phyloP scores from a whole-genome alignment of 2,329 filamentous ascomycete species.

The Aspergillus pseudoviridinutans region DNA sequence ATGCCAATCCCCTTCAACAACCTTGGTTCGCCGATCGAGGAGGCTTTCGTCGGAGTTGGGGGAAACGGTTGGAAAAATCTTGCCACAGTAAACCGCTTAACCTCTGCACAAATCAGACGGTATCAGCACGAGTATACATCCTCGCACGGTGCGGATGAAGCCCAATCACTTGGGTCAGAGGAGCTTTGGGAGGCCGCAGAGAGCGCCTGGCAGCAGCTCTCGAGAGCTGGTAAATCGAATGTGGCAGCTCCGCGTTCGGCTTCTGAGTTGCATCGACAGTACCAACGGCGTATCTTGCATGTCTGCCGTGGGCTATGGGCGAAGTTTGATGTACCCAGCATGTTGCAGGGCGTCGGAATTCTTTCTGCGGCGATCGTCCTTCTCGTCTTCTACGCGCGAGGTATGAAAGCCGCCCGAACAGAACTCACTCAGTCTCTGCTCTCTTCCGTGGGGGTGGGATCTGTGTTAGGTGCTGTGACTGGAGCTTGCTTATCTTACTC shows the following conservation, averaged over 20 bases:
- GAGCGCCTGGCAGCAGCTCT: slow-evolving; percentile 47
- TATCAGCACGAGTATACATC: slow-evolving; percentile 82
- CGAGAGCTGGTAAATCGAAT: slow-evolving; percentile 38
- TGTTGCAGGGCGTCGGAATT: slow-evolving; percentile 73
- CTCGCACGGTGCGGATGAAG: slow-evolving; percentile 65
- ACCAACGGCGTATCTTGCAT: slow-evolving; percentile 72
- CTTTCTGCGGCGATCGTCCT: slow-evolving; percentile 64
- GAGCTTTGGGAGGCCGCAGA: slow-evolving; percentile 60
- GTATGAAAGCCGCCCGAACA: slow-evolving; percentile 50
- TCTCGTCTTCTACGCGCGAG: slow-evolving; percentile 68
- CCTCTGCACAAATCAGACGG: slow-evolving; percentile 79
- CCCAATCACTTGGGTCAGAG: slow-evolving; percentile 52
- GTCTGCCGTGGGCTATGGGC: slow-evolving; percentile 87
- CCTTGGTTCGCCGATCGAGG: slow-evolving; percentile 85
- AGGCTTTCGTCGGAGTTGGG: slow-evolving; percentile 73
- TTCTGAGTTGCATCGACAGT: slow-evolving; percentile 61
- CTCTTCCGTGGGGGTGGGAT: slow-evolving; percentile 48
- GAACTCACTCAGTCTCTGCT: slow-evolving; percentile 53
- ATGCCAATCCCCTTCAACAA: slow-evolving; percentile 96
- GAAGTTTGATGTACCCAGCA: slow-evolving; percentile 80
- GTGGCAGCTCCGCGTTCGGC: slow-evolving; percentile 38
- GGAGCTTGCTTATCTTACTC: slow-evolving; percentile 22
- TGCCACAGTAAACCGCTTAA: slow-evolving; percentile 69
- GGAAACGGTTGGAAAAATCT: slow-evolving; percentile 73
- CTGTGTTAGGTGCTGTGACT: slow-evolving; percentile 38